These are phyloP conservation scores for Penicillium occitanis DNA, from an alignment of 2,329 filamentous ascomycete species.

Conservation along the genomic window DNA sequence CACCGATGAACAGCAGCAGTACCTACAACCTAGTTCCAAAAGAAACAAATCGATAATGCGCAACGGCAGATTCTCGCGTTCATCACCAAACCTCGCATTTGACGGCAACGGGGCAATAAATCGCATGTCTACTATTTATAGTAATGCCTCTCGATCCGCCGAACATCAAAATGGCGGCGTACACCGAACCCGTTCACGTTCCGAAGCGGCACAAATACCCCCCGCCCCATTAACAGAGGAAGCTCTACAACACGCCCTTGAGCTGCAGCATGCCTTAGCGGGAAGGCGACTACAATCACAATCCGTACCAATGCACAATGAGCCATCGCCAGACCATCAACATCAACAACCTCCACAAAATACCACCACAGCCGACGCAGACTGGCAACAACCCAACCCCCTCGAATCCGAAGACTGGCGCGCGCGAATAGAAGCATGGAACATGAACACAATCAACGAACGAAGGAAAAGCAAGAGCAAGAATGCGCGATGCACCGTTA, in stretches of 20 bases:
- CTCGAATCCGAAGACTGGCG: conserved; percentile 35
- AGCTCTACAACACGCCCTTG: conserved; percentile 11
- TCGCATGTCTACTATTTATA: conserved; percentile 22
- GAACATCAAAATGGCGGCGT: conserved; percentile 17
- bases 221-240: conserved; percentile 19
- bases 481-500: conserved; percentile 37
- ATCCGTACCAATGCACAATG: neutral
- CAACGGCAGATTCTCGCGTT: conserved; percentile 18
- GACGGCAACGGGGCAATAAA: conserved; percentile 9
- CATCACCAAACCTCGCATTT: conserved; percentile 19
- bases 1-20: conserved; percentile 6
- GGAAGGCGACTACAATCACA: conserved; percentile 7
- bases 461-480: conserved; percentile 33
- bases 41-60: conserved; percentile 14
- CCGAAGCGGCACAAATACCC: conserved; percentile 24
- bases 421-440: conserved; percentile 42
- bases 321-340: neutral
- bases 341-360: neutral
- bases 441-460: conserved; percentile 39
- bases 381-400: conserved; percentile 17
- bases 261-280: neutral
- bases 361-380: neutral
- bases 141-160: conserved; percentile 18
- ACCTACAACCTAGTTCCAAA: neutral
- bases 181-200: conserved; percentile 25